Evolutionary conservation across 345 rosid species (phyloP).

Genomic region (Citrus cavaleriei): DNA sequence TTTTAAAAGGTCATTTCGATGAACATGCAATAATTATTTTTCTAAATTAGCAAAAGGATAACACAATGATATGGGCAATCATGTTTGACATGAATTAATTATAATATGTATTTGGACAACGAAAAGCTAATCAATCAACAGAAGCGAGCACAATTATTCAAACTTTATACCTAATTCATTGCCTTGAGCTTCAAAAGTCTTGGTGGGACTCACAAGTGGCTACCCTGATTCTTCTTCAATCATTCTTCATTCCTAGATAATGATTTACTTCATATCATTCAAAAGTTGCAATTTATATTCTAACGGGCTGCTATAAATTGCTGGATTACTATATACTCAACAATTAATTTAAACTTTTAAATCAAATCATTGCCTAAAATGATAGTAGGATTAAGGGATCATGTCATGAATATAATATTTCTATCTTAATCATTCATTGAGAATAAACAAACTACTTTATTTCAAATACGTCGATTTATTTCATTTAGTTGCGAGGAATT

Average conservation of each 20-base stretch:
- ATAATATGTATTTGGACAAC: neutral
- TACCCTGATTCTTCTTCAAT: slow-evolving; percentile 19
- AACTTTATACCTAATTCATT: slow-evolving; percentile 41
- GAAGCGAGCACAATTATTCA: slow-evolving; percentile 32
- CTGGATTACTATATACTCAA: neutral
- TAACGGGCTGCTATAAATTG: neutral
- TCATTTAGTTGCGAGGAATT: too few relatives aligned
- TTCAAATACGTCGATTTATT: too few relatives aligned
- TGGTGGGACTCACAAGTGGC: slow-evolving; percentile 19
- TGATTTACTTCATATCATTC: neutral
- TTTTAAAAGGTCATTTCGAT: neutral
- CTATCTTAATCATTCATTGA: too few relatives aligned
- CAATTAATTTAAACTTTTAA: neutral
- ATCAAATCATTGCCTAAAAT: neutral
- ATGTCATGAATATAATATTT: too few relatives aligned
- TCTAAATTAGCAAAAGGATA: neutral
- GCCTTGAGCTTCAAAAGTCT: slow-evolving; percentile 34
- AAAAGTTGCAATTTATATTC: neutral
- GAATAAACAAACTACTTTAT: too few relatives aligned
- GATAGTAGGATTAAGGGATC: too few relatives aligned
- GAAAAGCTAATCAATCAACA: slow-evolving; percentile 12
- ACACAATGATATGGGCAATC: neutral
- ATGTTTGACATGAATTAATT: neutral
- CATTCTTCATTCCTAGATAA: slow-evolving; percentile 29
- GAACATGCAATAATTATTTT: neutral